These are phyloP conservation scores for Bathelium albidoporum DNA, from an alignment of 495 filamentous ascomycete genomes.

Conservation along the genomic window DNA sequence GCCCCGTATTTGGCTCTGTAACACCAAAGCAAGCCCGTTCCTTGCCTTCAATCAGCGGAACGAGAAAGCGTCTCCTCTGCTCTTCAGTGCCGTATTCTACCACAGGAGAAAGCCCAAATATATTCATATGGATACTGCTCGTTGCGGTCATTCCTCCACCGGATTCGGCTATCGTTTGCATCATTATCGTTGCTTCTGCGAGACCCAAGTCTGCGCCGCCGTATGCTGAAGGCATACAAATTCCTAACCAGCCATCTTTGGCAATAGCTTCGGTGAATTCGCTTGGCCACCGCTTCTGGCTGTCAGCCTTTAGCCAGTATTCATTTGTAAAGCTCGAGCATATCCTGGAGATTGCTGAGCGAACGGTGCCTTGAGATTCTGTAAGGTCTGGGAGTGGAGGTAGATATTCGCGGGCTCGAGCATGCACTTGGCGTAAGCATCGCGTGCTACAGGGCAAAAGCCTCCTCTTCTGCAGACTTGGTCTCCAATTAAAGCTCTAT, in stretches of 20 bases:
- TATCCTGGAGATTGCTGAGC: constrained; percentile 22
- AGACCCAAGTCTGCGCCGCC: constrained; percentile 24
- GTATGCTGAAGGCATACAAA: constrained; percentile 23
- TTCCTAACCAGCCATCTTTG: constrained; percentile 25
- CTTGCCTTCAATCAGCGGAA: constrained; percentile 21
- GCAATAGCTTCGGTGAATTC: constrained; percentile 23
- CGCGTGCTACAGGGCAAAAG: background rate
- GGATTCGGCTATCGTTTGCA: constrained; percentile 26
- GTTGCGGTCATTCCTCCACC: constrained; percentile 22
- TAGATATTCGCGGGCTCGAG: constrained; percentile 14
- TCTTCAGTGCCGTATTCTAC: constrained; percentile 25
- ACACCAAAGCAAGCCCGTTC: constrained; percentile 24
- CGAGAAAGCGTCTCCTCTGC: constrained; percentile 21
- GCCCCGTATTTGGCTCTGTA: constrained; percentile 26
- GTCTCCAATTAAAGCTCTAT: background rate
- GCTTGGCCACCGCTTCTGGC: constrained; percentile 16
- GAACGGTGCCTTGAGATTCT: constrained; percentile 23
- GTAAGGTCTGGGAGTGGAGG: constrained; percentile 21
- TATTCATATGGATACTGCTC: constrained; percentile 25
- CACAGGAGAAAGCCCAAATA: constrained; percentile 23
- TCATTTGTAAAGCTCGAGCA: constrained; percentile 18
- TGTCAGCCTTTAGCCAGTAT: constrained; percentile 24
- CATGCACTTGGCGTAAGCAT: background rate
- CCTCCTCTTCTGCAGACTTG: background rate
- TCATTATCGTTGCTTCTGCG: constrained; percentile 23